These are phyloP conservation scores for Debaryomyces nepalensis DNA, from an alignment of 1,139 yeast species.

Conservation along the genomic window DNA sequence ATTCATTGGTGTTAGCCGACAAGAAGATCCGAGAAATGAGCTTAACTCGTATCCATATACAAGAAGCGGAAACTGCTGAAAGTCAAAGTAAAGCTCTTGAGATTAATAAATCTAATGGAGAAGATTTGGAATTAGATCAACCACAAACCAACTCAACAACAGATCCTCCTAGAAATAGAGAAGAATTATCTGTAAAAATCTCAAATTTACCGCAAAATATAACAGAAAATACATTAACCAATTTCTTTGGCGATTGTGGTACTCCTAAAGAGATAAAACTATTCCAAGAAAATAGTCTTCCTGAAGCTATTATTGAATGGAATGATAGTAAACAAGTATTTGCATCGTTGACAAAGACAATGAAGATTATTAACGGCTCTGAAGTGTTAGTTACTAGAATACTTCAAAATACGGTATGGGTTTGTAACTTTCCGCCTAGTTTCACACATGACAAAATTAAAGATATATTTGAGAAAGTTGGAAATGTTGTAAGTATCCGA, in stretches of 20 bases:
- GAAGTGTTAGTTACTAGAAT: conserved; percentile 53
- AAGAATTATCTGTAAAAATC: conserved; percentile 56
- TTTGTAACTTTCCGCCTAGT: conserved; percentile 73
- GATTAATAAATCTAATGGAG: too few species aligned
- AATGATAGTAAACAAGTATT: conserved; percentile 51
- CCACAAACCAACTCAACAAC: conserved; percentile 13
- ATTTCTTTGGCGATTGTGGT: conserved; percentile 68
- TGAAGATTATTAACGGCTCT: conserved; percentile 47
- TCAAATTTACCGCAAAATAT: conserved; percentile 37
- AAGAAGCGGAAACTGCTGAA: conserved; percentile 4
- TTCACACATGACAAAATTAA: conserved; percentile 46
- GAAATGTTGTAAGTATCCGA: conserved; percentile 58
- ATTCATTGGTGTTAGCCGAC: conserved; percentile 27
- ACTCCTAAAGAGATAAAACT: conserved; percentile 38
- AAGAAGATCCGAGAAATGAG: conserved; percentile 20
- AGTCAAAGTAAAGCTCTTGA: conserved; percentile 7
- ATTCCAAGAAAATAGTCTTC: conserved; percentile 20
- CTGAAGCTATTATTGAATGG: conserved; percentile 61
- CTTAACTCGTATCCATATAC: conserved; percentile 12
- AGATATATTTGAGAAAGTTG: conserved; percentile 47
- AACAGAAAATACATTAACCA: conserved; percentile 37
- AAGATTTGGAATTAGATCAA: too few species aligned
- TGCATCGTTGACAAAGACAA: conserved; percentile 64
- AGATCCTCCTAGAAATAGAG: conserved; percentile 54
- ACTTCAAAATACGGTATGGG: conserved; percentile 59